phyloP scores from a whole-genome alignment of 1,284 basidiomycete species.

The Apiotrichum gamsii region DNA sequence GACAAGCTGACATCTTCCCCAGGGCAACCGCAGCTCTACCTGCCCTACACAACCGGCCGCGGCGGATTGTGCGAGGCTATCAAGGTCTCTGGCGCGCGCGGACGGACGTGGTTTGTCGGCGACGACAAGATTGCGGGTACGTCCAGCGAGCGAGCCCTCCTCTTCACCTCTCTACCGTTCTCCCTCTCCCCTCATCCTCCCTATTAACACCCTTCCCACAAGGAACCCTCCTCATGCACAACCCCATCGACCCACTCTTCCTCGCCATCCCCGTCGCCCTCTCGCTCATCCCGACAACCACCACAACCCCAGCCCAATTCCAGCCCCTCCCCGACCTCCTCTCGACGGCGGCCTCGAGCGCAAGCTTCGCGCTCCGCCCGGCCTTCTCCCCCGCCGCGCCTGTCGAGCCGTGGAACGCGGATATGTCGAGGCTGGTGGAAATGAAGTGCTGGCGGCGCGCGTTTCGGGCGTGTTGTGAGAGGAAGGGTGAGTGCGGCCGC shows the following conservation, averaged over 20 bases:
- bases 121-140: constrained; percentile 33
- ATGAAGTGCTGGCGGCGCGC: constrained; percentile 24
- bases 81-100: constrained; percentile 28
- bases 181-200: too few relatives aligned
- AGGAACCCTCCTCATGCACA: constrained; percentile 35
- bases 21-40: constrained; percentile 38
- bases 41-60: constrained; percentile 19
- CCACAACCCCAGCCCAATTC: constrained; percentile 24
- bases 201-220: too few relatives aligned
- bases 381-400: constrained; percentile 24
- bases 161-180: too few relatives aligned
- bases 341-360: constrained; percentile 16
- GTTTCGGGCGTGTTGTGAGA: constrained; percentile 38
- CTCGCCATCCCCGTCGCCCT: constrained; percentile 36
- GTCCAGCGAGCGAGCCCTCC: too few relatives aligned
- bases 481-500: constrained; percentile 33
- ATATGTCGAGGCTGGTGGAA: constrained; percentile 24
- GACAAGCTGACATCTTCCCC: constrained; percentile 1
- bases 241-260: constrained; percentile 39
- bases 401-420: constrained; percentile 23
- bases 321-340: constrained; percentile 40
- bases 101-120: constrained; percentile 42
- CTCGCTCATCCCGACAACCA: constrained; percentile 22
- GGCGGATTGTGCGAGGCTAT: constrained; percentile 28
- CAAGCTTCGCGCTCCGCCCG: constrained; percentile 19